Conservation (phyloP, 495 filamentous ascomycete genomes). For the Penicillium tannophilum region DNA sequence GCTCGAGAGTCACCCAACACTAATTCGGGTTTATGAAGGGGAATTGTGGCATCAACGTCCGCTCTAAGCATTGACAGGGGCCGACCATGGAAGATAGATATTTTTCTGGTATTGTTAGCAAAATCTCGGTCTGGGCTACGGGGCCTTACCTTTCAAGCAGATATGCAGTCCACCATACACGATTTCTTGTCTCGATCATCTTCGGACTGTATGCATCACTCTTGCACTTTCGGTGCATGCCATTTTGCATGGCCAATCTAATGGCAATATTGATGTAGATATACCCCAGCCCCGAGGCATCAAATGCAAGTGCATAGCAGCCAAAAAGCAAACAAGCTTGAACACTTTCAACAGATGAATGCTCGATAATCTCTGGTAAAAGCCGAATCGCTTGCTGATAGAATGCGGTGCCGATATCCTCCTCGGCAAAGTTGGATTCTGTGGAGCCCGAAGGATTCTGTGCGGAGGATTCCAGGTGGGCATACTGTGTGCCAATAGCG, state of each 20-base stretch:
- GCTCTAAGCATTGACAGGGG: slow-evolving; percentile 33
- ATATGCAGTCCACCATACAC: slow-evolving; percentile 45
- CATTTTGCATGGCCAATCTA: slow-evolving; percentile 45
- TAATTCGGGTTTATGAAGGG: slow-evolving; percentile 20
- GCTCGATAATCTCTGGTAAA: slow-evolving; percentile 44
- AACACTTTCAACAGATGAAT: slow-evolving; percentile 42
- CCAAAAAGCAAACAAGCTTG: slow-evolving; percentile 44
- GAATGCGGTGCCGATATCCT: slow-evolving; percentile 41
- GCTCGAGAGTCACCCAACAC: slow-evolving; percentile 1
- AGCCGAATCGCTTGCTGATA: slow-evolving; percentile 41
- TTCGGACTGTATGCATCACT: slow-evolving; percentile 23
- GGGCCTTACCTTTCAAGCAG: slow-evolving; percentile 33
- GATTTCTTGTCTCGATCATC: slow-evolving; percentile 39
- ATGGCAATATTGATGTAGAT: slow-evolving; percentile 40
- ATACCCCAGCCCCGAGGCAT: slow-evolving; percentile 40
- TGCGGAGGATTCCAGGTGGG: slow-evolving; percentile 34
- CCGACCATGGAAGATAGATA: slow-evolving; percentile 40
- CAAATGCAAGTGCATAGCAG: slow-evolving; percentile 38
- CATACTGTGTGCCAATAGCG: slow-evolving; percentile 49
- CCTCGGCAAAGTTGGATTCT: slow-evolving; percentile 32
- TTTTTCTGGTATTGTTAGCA: slow-evolving; percentile 16
- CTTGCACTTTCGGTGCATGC: slow-evolving; percentile 42
- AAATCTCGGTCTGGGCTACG: not conserved
- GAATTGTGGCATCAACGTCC: slow-evolving; percentile 37
- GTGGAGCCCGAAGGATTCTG: slow-evolving; percentile 2